phyloP scores from a whole-genome alignment of 129 eudicot species.

The Heracleum sosnowskyi region DNA sequence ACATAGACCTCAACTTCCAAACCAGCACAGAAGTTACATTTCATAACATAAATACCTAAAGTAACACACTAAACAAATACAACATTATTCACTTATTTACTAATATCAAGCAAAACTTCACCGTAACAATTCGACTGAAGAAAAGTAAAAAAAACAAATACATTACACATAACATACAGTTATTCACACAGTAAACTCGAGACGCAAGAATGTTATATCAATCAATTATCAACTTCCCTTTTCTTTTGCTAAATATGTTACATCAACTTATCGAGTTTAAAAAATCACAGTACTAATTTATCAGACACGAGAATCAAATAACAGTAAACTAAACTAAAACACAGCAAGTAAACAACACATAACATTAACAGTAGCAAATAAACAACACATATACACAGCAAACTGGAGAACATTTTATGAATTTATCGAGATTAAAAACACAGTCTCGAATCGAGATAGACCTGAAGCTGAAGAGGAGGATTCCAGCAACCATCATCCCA shows the following conservation, averaged over 20 bases:
- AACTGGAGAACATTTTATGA: neutral
- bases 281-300: no score
- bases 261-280: no score
- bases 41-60: no score
- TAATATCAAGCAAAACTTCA: neutral
- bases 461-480: constrained; percentile 28
- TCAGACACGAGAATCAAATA: no score
- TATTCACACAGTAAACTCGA: neutral
- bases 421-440: neutral
- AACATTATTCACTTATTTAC: neutral
- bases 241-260: no score
- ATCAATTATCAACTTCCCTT: no score
- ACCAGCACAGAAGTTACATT: neutral
- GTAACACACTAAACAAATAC: neutral
- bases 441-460: neutral
- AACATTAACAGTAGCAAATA: no score
- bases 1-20: neutral
- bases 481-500: constrained; percentile 35
- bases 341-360: no score
- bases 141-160: neutral
- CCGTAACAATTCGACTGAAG: neutral
- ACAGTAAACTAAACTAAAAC: no score
- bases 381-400: no score
- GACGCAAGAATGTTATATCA: neutral
- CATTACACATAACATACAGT: neutral